A percentile compares a stretch with the other conserved stretches of the same genome.
Evolutionary conservation across 495 filamentous ascomycete species (phyloP).

Genomic region (Bacidia gigantensis): DNA sequence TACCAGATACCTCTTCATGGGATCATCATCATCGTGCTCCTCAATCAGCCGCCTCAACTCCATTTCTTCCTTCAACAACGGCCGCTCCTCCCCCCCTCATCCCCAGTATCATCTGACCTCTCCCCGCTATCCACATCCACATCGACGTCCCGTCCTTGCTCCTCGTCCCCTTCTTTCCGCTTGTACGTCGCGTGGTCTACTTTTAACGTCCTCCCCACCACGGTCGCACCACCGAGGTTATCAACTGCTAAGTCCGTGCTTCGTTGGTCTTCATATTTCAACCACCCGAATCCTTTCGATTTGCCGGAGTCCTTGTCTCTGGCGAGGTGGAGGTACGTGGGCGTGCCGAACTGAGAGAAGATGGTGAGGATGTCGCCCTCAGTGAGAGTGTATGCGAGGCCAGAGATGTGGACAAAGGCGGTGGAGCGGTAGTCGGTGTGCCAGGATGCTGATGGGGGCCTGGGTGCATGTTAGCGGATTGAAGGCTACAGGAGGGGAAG

Average conservation of each 20-base stretch:
- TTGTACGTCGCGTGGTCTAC: slow-evolving; percentile 94
- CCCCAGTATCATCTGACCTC: slow-evolving; percentile 47
- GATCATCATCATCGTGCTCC: slow-evolving; percentile 88
- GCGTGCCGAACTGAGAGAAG: slow-evolving; percentile 95
- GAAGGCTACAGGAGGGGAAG: slow-evolving; percentile 2
- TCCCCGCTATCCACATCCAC: slow-evolving; percentile 28
- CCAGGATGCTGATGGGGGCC: slow-evolving; percentile 79
- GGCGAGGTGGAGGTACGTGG: slow-evolving; percentile 74
- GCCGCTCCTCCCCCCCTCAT: slow-evolving; percentile 23
- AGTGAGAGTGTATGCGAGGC: slow-evolving; percentile 82
- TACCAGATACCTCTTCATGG: slow-evolving; percentile 85
- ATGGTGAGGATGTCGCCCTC: slow-evolving; percentile 95
- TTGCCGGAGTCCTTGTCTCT: slow-evolving; percentile 95
- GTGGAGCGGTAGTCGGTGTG: slow-evolving; percentile 96
- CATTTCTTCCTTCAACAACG: slow-evolving; percentile 52
- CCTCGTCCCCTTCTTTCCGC: slow-evolving; percentile 70
- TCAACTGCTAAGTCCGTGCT: slow-evolving; percentile 92
- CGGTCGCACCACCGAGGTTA: slow-evolving; percentile 75
- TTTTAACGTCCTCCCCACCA: slow-evolving; percentile 65
- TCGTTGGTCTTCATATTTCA: slow-evolving; percentile 97
- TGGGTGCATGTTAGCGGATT: slow-evolving; percentile 37
- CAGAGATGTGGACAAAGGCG: slow-evolving; percentile 91
- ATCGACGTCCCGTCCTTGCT: slow-evolving; percentile 40
- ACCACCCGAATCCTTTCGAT: slow-evolving; percentile 81
- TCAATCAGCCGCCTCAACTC: slow-evolving; percentile 63